These are phyloP conservation scores for Talaromyces sp. DNA, from an alignment of 2,329 filamentous ascomycete species.

Conservation along the genomic window DNA sequence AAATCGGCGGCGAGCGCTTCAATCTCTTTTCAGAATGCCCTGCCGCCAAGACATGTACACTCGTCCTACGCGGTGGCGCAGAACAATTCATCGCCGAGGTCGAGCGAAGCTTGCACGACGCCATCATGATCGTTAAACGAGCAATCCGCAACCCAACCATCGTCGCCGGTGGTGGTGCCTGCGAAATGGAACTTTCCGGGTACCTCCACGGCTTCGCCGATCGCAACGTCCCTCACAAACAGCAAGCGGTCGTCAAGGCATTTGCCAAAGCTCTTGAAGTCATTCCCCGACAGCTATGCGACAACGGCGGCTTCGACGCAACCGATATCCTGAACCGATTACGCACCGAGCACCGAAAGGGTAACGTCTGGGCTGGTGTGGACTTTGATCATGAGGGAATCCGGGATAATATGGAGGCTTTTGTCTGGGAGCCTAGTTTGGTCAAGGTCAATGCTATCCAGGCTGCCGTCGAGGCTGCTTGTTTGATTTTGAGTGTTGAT, in stretches of 20 bases:
- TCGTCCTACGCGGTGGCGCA: conserved; percentile 90
- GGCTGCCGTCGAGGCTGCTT: conserved; percentile 91
- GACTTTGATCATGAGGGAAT: conserved; percentile 93
- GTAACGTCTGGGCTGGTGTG: conserved; percentile 89
- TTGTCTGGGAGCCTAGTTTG: conserved; percentile 95
- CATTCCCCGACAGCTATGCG: conserved; percentile 93
- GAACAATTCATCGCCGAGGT: conserved; percentile 99
- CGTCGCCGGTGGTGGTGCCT: conserved; percentile 90
- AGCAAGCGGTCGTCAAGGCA: conserved; percentile 95
- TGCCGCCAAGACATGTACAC: conserved; percentile 91
- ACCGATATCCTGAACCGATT: conserved; percentile 97
- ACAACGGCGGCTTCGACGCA: conserved; percentile 97
- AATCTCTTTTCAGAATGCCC: conserved; percentile 98
- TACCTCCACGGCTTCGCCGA: conserved; percentile 92
- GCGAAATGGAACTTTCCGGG: conserved; percentile 94
- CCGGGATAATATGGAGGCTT: conserved; percentile 88
- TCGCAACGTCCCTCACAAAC: conserved; percentile 88
- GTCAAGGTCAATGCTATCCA: conserved; percentile 98
- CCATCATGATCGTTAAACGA: conserved; percentile 99
- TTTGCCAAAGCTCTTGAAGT: conserved; percentile 97
- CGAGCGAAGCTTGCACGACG: conserved; percentile 94
- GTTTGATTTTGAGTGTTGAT: conserved; percentile 92
- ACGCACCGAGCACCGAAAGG: conserved; percentile 92
- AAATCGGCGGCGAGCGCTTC: conserved; percentile 95
- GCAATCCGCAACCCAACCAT: conserved; percentile 93